Evolutionary conservation across 208 protist genomes (phyloP), one percentile per base, ranked within the genome.

Genomic region (Trypanosoma cruzi): DNA sequence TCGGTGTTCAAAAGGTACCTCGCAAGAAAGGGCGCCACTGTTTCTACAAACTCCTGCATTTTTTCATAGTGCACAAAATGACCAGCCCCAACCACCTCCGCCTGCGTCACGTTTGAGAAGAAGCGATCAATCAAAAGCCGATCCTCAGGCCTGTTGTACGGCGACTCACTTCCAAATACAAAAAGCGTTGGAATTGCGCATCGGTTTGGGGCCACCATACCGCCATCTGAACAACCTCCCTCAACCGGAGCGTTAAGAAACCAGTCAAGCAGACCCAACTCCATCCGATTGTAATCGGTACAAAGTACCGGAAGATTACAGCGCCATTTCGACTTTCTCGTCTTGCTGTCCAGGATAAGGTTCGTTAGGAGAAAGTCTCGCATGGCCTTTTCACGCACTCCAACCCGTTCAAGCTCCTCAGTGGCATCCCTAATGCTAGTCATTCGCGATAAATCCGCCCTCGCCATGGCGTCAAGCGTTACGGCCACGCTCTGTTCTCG

Each of bases 1-100:
- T 49, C 20, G 11, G 3, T 6, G 20, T 4, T 22, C 16, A 3
- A 49, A 49, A 49, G 44, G 20, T 57, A 20, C 53, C 72, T 40
- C 1, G 40, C 60, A 18, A 96, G 77, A 67, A 96, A 96, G 3
- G 90, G 88, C 18, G 73, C 80, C 32, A 90, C 81, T 4, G 64
- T 72, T 4, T 89, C 77, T 14, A 88, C 46, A 65, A 96, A 96
- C 20, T 81, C 90, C 1, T 70, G 73, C 34, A 81, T 78, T 55
- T 90, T 92, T 62, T 96, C 90, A 62, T 93, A 92, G 60, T 96
- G 90, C 46, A 94, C 84, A 84, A 93, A 96, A 71, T 96, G 90
- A 0, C 86, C 88, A 1, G 87, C 81, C 24, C 81, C 88, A 10
- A 49, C 49, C 40, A 96, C 74, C 62, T 80, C 90, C 29, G 89